Base-by-base conservation (phyloP, 2,329 filamentous ascomycete species). In the Fusarium sacchari region DNA sequence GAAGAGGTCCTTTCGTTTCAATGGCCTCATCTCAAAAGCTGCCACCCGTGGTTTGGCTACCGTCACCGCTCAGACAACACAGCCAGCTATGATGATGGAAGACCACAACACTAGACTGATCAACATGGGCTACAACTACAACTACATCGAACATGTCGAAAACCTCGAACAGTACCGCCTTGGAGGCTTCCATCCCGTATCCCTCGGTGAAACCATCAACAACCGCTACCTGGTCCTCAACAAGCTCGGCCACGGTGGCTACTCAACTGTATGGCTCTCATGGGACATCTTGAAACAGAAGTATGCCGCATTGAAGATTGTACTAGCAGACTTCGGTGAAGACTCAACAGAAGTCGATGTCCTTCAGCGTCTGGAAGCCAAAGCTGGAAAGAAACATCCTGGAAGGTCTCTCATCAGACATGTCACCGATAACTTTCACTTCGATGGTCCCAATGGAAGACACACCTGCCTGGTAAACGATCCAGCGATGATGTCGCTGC, bases 191-290 rank as follows among this genome's bases (percentile, higher is more conserved):
- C 74, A 76, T 24, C 74, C 74, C 2, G 69, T 76, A 24, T 50
- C 64, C 5, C 56, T 76, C 6, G 74, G 74, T 26, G 74, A 76
- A 55, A 74, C 71, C n/a, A 71, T 76, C 64, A 72, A 76, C 52
- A 44, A 67, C 46, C 74, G 70, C n/a, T 76, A 76, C 42, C 60
- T 74, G 32, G 62, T 76, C n/a, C 72, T 76, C 34, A 70, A 76
- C 37, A 76, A 76, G 64, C 74, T 76, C n/a, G 74, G 74, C 14
- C 72, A 76, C 26, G 74, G 74, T 18, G 68, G 72, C 18, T 77
- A 76, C 52, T 76, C 74, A n/a, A 76, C 74, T n/a, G 74, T 75
- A 2, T 76, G 74, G 74, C 74, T 76, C 15, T 76, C 74, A 7
- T 73, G 75, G 66, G 74, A 76, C 40, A 73, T 75, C 22, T 37